Percentiles rank a stretch among this genome's conserved stretches.
phyloP scores from a whole-genome alignment of 23 red algal species.

The Gracilaria domingensis region DNA sequence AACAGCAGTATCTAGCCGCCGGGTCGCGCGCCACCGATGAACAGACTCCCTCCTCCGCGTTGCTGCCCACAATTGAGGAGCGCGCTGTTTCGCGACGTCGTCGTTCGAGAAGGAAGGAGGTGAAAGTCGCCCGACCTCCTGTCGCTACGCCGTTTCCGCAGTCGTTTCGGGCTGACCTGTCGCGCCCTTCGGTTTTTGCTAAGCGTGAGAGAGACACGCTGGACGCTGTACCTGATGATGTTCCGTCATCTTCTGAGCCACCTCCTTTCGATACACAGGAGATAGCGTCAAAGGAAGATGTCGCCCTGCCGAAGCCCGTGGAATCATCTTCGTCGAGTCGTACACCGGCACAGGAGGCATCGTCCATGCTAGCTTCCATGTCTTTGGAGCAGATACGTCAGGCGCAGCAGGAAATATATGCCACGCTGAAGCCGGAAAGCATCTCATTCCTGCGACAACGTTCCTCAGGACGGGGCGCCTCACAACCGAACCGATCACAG shows the following conservation, averaged over 20 bases:
- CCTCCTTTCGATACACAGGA: background rate
- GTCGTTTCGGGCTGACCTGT: background rate
- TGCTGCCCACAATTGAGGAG: slow-evolving; percentile 38
- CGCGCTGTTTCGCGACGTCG: slow-evolving; percentile 8
- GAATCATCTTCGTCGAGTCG: background rate
- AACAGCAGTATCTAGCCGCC: slow-evolving; percentile 39
- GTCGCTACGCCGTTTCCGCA: background rate
- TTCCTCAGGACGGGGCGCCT: background rate
- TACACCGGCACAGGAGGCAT: slow-evolving; percentile 8
- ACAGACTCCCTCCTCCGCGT: slow-evolving; percentile 6
- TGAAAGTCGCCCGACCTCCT: background rate
- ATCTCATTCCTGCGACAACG: slow-evolving; percentile 48
- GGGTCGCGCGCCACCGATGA: background rate
- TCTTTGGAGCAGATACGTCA: slow-evolving; percentile 31
- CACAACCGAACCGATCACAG: background rate
- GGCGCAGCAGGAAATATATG: slow-evolving; percentile 29
- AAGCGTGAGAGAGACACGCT: background rate
- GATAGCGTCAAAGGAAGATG: background rate
- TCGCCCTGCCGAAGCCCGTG: background rate
- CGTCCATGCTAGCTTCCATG: slow-evolving; percentile 34
- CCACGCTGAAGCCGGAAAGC: slow-evolving; percentile 38
- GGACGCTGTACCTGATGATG: background rate
- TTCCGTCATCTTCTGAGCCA: background rate
- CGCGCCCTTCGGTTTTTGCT: background rate
- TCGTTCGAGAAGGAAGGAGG: background rate